Evolutionary conservation across 164 flowering plant species (phyloP).

Genomic region (Kalanchoe fedtschenkoi): DNA sequence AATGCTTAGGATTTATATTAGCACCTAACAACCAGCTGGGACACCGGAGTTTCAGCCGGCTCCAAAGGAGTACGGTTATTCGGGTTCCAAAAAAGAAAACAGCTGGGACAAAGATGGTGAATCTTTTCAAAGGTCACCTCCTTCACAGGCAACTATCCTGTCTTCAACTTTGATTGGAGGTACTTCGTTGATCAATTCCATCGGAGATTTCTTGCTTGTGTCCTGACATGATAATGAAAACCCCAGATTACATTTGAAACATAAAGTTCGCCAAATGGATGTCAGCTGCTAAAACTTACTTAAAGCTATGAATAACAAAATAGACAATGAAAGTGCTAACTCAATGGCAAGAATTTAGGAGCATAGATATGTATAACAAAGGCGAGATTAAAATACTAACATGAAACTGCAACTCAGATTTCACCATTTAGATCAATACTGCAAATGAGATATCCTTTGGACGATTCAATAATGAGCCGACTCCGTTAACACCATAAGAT

Average conservation of each 20-base stretch:
- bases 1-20: too few relatives aligned
- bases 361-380: too few relatives aligned
- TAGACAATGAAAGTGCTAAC: neutral
- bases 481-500: too few relatives aligned
- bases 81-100: too few relatives aligned
- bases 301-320: neutral
- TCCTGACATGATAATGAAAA: conserved; percentile 29
- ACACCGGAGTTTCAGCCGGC: too few relatives aligned
- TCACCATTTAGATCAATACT: neutral
- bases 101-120: neutral
- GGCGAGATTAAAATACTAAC: too few relatives aligned
- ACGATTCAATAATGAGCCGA: too few relatives aligned
- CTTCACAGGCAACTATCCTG: conserved; percentile 93
- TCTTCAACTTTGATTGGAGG: conserved; percentile 92
- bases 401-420: neutral
- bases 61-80: too few relatives aligned
- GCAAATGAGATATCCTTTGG: too few relatives aligned
- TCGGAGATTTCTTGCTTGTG: conserved; percentile 89
- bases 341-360: too few relatives aligned
- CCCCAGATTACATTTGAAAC: neutral
- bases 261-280: neutral
- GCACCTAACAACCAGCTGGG: too few relatives aligned
- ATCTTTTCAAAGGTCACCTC: conserved; percentile 38
- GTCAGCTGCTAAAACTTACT: neutral
- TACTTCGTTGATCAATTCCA: conserved; percentile 94